Evolutionary conservation across 805 yeast species (phyloP), one percentile per base, ranked within the genome.

Genomic region (Blastobotrys terrestris): DNA sequence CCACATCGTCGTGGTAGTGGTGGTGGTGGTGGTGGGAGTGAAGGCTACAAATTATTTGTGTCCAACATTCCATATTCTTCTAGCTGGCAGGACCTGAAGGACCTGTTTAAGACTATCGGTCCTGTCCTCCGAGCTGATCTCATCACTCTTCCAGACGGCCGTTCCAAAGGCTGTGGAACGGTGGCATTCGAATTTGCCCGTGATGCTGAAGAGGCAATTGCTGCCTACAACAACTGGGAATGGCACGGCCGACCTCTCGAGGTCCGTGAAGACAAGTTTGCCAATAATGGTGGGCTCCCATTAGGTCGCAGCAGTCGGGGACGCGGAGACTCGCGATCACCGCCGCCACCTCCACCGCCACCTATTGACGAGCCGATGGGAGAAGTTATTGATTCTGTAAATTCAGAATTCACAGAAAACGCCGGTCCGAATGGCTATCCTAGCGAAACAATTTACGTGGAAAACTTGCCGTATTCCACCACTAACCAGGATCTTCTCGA

Each of bases 401-500:
- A 48, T n/a, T 63, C 60, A 40, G 82, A 74, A 6, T 87, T 89
- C 67, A 80, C 90, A 13, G 79, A 76, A 46, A 84, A 82, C 52
- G 90, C 86, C 44, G 61, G 66, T 6, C 87, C 85, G 1, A 72
- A 75, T 45, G 89, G 88, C 44, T 77, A 72, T 41, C 81, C 80
- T 48, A 83, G 81, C 48, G 78, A 74, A 35, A 75, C 79, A 19
- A 77, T 92, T 45, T 85, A 71, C 64, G 90, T 86, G 19, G 77
- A 76, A 45, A 92, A 92, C 72, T 74, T 92, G 64, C 98, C 98
- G 31, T 88, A 80, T 76, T 84, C 90, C 50, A 91, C 97, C n/a
- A 80, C 89, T 31, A 83, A 84, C 59, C 83, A 84, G 53, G 97
- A 92, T 69, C 77, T 92, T 58, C 80, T 75, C 58, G 97, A 91